Evolutionary conservation across 768 basidiomycete genomes (phyloP).

Genomic region (Amanita thiersii): DNA sequence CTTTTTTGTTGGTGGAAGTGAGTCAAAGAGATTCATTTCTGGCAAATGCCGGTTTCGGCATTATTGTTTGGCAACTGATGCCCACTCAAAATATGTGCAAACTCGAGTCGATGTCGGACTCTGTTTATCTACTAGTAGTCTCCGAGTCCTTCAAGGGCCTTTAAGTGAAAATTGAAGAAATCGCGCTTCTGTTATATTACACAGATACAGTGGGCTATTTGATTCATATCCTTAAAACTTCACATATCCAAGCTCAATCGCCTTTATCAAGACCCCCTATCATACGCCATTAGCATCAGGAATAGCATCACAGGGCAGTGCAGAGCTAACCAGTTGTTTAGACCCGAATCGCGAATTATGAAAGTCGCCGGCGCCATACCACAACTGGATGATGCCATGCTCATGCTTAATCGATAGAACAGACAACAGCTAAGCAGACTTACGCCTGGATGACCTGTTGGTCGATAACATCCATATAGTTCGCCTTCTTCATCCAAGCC

Average conservation of each 20-base stretch:
- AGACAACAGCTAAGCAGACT: slow-evolving; percentile 11
- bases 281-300: neutral
- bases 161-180: too few relatives aligned
- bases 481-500: slow-evolving; percentile 37
- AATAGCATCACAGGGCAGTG: neutral
- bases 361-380: slow-evolving; percentile 33
- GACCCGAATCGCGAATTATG: slow-evolving; percentile 21
- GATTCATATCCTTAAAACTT: too few relatives aligned
- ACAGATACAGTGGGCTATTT: too few relatives aligned
- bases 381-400: slow-evolving; percentile 21
- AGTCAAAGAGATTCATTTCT: too few relatives aligned
- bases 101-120: too few relatives aligned
- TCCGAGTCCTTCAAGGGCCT: too few relatives aligned
- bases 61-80: too few relatives aligned
- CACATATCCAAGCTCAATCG: slow-evolving; percentile 18
- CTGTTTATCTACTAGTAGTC: too few relatives aligned
- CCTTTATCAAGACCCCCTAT: slow-evolving; percentile 22
- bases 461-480: slow-evolving; percentile 25
- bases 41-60: too few relatives aligned
- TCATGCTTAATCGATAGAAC: neutral
- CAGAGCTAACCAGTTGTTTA: slow-evolving; percentile 26
- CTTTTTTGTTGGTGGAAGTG: too few relatives aligned
- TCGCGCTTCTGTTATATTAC: too few relatives aligned
- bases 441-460: slow-evolving; percentile 35
- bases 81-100: too few relatives aligned